phyloP scores from a whole-genome alignment of 2,329 filamentous ascomycete genomes.

The Beauveria pseudobassiana region DNA sequence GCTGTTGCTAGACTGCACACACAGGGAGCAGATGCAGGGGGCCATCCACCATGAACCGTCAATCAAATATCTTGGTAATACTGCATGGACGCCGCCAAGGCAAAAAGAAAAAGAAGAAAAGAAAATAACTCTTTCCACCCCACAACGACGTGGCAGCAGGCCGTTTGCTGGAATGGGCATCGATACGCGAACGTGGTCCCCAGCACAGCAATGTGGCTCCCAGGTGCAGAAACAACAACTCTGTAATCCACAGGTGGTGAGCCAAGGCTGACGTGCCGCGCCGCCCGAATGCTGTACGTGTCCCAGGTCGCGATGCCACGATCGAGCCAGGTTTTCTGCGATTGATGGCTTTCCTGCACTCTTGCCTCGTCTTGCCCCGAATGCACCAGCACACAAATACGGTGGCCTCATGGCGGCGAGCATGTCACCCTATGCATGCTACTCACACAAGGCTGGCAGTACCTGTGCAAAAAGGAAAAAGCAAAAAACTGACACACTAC shows the following conservation, averaged over 20 bases:
- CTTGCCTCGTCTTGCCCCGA: too few species aligned
- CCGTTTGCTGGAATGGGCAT: conserved; percentile 2
- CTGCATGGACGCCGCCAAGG: neutral
- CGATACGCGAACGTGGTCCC: conserved; percentile 1
- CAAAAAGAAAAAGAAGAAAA: neutral
- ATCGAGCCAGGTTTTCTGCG: too few species aligned
- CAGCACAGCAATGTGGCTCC: neutral
- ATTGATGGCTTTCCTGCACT: too few species aligned
- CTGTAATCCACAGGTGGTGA: neutral
- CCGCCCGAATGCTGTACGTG: too few species aligned
- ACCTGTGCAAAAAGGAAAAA: neutral
- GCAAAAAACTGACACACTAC: neutral
- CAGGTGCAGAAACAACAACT: neutral
- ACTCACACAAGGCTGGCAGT: too few species aligned
- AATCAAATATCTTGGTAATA: neutral
- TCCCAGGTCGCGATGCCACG: too few species aligned
- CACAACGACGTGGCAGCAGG: neutral
- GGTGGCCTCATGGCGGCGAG: too few species aligned
- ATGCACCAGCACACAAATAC: too few species aligned
- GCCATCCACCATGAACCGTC: neutral
- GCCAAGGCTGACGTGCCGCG: neutral
- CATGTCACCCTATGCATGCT: neutral
- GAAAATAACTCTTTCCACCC: neutral
- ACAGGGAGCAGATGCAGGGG: too few species aligned
- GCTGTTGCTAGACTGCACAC: neutral